Evolutionary conservation across 805 yeast genomes (phyloP).

Genomic region (Yamadazyma sp.): DNA sequence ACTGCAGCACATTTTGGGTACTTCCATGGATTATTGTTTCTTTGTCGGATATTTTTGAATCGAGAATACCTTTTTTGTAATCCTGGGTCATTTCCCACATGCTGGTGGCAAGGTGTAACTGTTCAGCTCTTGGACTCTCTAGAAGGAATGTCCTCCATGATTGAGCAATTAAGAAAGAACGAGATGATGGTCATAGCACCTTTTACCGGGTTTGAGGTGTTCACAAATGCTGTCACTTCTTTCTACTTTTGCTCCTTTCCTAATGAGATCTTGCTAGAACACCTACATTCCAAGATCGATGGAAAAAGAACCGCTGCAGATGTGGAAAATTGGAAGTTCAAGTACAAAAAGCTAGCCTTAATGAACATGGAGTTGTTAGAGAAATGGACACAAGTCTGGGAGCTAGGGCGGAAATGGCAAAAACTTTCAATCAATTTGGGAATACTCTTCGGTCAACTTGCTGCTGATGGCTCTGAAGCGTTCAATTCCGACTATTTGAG

Average conservation of each 20-base stretch:
- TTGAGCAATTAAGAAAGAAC: slow-evolving; percentile 20
- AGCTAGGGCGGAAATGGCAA: slow-evolving; percentile 30
- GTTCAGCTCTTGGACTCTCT: slow-evolving; percentile 20
- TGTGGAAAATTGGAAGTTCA: slow-evolving; percentile 9
- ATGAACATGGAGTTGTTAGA: slow-evolving; percentile 23
- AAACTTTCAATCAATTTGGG: slow-evolving; percentile 25
- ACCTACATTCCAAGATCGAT: slow-evolving; percentile 8
- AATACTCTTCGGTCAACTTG: slow-evolving; percentile 20
- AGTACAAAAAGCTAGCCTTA: slow-evolving; percentile 21
- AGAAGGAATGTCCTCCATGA: slow-evolving; percentile 23
- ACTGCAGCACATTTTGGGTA: slow-evolving; percentile 35
- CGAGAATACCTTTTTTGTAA: slow-evolving; percentile 36
- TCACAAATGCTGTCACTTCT: slow-evolving; percentile 35
- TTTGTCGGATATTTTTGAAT: slow-evolving; percentile 34
- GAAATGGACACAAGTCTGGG: slow-evolving; percentile 31
- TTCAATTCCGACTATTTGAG: slow-evolving; percentile 22
- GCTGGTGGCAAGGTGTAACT: slow-evolving; percentile 28
- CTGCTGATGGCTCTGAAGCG: slow-evolving; percentile 11
- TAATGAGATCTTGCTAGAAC: slow-evolving; percentile 15
- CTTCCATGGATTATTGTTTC: slow-evolving; percentile 30
- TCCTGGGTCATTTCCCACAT: slow-evolving; percentile 28
- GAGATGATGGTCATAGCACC: slow-evolving; percentile 36
- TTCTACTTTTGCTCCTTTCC: slow-evolving; percentile 32
- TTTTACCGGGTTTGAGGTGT: slow-evolving; percentile 38
- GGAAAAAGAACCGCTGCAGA: not conserved